Evolutionary conservation across 116 monocot genomes (phyloP).

Genomic region (Posidonia oceanica): DNA sequence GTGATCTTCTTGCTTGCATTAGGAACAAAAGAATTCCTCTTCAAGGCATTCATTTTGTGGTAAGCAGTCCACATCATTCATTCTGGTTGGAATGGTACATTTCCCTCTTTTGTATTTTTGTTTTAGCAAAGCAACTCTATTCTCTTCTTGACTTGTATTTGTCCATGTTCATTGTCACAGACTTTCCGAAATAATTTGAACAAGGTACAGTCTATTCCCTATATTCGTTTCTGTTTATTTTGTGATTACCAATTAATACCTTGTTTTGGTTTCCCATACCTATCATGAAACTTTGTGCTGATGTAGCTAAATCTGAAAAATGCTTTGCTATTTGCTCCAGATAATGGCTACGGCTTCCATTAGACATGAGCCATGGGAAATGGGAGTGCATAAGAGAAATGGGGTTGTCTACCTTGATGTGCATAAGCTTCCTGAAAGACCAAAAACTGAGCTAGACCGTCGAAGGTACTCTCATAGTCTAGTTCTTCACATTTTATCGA

Average conservation of each 20-base stretch:
- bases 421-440: conserved; percentile 94
- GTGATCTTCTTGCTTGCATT: conserved; percentile 97
- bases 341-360: conserved; percentile 94
- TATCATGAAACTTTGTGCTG: neutral
- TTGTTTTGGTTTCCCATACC: neutral
- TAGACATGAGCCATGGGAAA: conserved; percentile 96
- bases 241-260: neutral
- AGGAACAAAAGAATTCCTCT: conserved; percentile 76
- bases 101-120: neutral
- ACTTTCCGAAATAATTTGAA: conserved; percentile 96
- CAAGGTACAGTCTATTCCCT: conserved; percentile 39
- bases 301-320: neutral
- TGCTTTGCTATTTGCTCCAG: conserved; percentile 23
- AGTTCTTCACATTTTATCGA: neutral
- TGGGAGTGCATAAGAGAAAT: conserved; percentile 97
- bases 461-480: conserved; percentile 36
- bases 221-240: neutral
- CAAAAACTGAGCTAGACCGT: conserved; percentile 62
- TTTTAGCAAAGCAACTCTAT: neutral
- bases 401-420: conserved; percentile 97
- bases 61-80: conserved; percentile 13
- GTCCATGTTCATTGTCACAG: conserved; percentile 27
- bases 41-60: conserved; percentile 99
- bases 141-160: conserved; percentile 2
- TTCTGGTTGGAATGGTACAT: neutral